These are phyloP conservation scores for Akanthomyces muscarius DNA, from an alignment of 2,329 filamentous ascomycete species.

Conservation along the genomic window DNA sequence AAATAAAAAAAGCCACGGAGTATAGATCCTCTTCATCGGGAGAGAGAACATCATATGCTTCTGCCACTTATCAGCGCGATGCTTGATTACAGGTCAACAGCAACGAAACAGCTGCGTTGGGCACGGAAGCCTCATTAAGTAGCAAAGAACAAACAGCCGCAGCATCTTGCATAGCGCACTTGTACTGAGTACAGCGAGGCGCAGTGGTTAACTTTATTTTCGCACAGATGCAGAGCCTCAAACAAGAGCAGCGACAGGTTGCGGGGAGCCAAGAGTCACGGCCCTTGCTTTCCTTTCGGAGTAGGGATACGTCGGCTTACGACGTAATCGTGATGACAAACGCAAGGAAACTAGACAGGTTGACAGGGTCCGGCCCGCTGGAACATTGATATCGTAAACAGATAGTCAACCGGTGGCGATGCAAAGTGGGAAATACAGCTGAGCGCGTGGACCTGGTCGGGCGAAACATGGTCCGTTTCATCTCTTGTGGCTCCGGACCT, in stretches of 20 bases:
- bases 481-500: slow-evolving; percentile 20
- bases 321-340: slow-evolving; percentile 3
- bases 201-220: not conserved
- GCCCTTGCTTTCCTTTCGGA: not conserved
- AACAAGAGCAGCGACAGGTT: slow-evolving; percentile 2
- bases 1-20: no score
- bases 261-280: not conserved
- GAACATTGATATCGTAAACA: not conserved
- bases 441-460: slow-evolving; percentile 9
- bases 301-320: not conserved
- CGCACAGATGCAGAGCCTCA: slow-evolving; percentile 8
- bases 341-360: not conserved
- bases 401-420: not conserved
- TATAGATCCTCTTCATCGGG: not conserved
- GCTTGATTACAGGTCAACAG: no score
- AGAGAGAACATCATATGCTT: not conserved
- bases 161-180: not conserved
- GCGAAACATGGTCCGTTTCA: slow-evolving; percentile 29
- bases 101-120: no score
- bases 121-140: no score
- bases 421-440: not conserved
- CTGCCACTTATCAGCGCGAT: not conserved
- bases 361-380: not conserved
- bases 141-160: not conserved
- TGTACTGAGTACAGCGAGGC: not conserved